Evolutionary conservation across 371 early-diverging fungal species (phyloP).

Genomic region (Mucor indicus): DNA sequence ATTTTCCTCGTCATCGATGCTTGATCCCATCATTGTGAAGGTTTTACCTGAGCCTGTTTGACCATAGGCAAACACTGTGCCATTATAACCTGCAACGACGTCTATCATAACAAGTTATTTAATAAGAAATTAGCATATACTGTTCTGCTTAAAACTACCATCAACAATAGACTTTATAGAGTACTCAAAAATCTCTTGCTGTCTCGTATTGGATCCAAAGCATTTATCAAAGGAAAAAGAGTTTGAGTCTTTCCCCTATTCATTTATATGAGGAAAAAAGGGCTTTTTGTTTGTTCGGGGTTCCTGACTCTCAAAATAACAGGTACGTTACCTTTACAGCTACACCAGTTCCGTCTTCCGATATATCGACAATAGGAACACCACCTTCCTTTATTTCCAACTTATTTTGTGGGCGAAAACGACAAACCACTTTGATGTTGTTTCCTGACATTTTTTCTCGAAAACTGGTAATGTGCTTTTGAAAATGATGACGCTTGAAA

Average conservation of each 20-base stretch:
- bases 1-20: slow-evolving; percentile 81
- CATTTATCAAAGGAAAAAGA: slow-evolving; percentile 88
- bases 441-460: slow-evolving; percentile 59
- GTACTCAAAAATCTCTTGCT: slow-evolving; percentile 85
- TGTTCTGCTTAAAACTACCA: slow-evolving; percentile 65
- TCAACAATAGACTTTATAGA: slow-evolving; percentile 89
- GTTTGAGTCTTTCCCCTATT: slow-evolving; percentile 80
- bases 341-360: slow-evolving; percentile 79
- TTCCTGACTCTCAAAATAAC: slow-evolving; percentile 29
- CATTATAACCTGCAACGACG: slow-evolving; percentile 87
- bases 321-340: slow-evolving; percentile 70
- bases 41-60: slow-evolving; percentile 99
- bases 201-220: slow-evolving; percentile 80
- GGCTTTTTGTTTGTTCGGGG: slow-evolving; percentile 48
- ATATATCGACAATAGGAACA: slow-evolving; percentile 76
- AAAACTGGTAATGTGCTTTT: no score
- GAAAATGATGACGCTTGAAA: no score
- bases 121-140: slow-evolving; percentile 63
- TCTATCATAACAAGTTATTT: slow-evolving; percentile 24
- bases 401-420: slow-evolving; percentile 95
- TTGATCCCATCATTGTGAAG: slow-evolving; percentile 98
- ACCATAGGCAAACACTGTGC: slow-evolving; percentile 98
- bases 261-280: slow-evolving; percentile 63
- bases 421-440: slow-evolving; percentile 95
- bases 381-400: slow-evolving; percentile 90